Conservation (phyloP, 1,139 yeast species). For the Suhomyces taliae region DNA sequence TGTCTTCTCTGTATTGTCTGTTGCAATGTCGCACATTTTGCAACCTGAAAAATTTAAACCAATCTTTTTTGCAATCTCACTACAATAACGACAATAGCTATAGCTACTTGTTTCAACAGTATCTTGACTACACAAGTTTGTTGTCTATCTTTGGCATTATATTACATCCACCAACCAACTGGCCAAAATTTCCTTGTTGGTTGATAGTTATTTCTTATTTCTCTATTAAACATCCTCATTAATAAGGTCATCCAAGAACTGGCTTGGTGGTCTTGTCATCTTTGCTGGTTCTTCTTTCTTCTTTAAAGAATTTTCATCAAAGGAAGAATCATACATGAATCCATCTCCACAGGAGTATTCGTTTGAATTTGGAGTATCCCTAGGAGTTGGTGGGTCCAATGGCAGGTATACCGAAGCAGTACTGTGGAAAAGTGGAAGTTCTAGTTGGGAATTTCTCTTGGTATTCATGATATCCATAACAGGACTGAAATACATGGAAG, state of each 20-base stretch:
- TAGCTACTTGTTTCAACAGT: too few species aligned
- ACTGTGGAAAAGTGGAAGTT: conserved; percentile 22
- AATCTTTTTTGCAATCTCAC: too few species aligned
- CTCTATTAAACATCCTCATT: conserved; percentile 7
- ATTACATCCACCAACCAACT: too few species aligned
- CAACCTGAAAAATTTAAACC: too few species aligned
- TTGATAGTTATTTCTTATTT: not conserved
- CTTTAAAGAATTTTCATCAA: conserved; percentile 5
- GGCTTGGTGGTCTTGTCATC: conserved; percentile 31
- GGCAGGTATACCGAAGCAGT: conserved; percentile 4
- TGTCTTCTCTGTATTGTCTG: too few species aligned
- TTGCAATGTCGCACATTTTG: too few species aligned
- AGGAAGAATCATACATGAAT: conserved; percentile 7
- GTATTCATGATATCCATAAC: conserved; percentile 24
- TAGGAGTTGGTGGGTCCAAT: not conserved
- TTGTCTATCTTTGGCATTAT: too few species aligned
- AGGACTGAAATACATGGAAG: conserved; percentile 32
- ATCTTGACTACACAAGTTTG: too few species aligned
- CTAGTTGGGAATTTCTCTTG: conserved; percentile 16
- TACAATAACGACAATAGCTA: too few species aligned
- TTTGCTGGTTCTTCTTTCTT: conserved; percentile 4
- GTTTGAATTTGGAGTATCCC: conserved; percentile 4
- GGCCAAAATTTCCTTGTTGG: not conserved
- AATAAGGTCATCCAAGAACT: conserved; percentile 30
- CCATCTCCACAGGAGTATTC: conserved; percentile 13